Base-by-base conservation (phyloP, 2,329 filamentous ascomycete genomes). In the Aspergillus puulaauensis region DNA sequence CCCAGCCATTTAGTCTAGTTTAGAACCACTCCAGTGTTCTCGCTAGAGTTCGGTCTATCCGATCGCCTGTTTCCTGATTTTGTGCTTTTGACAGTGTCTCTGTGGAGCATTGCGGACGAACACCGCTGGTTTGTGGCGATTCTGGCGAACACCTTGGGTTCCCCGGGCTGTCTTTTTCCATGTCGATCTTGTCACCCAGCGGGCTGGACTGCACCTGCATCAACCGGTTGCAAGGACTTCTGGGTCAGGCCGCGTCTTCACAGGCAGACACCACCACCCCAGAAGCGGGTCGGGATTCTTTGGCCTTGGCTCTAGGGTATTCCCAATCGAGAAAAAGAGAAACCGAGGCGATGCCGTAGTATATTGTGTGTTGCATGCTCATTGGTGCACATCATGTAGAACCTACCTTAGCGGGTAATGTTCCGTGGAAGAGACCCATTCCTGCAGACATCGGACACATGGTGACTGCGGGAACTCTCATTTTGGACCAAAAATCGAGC, bases 331-430 rank as follows among this genome's bases (percentile, higher is more conserved):
- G 62, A 51, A 12, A 57, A 56, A 31, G 60, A 45, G 54, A 46
- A 61, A 57, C 54, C 60, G 61, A 64, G 52, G 51, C 27, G 35
- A 53, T 48, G 50, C 35, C 51, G 54, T 14, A 50, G 54, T 57
- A 41, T 44, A 60, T 56, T 61, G 50, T 56, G 43, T 56, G 41
- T 45, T 35, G 46, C 19, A 24, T 56, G 52, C 46, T 62, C 60
- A 67, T 67, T 66, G 62, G 64, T 50, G 65, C 59, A 52, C 37
- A 23, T 24, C 37, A 54, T 51, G 27, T 24, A 39, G 43, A 31
- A 51, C 49, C 50, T 61, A 59, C 52, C 50, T 39, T 49, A 40
- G 52, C 49, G 56, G 58, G 52, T 49, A 37, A 35, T 12, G 31
- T 52, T 51, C 56, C 57, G 54, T 46, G 43, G 41, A 24, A 58